phyloP scores from a whole-genome alignment of 805 yeast species.

The Scheffersomyces lignosus region DNA sequence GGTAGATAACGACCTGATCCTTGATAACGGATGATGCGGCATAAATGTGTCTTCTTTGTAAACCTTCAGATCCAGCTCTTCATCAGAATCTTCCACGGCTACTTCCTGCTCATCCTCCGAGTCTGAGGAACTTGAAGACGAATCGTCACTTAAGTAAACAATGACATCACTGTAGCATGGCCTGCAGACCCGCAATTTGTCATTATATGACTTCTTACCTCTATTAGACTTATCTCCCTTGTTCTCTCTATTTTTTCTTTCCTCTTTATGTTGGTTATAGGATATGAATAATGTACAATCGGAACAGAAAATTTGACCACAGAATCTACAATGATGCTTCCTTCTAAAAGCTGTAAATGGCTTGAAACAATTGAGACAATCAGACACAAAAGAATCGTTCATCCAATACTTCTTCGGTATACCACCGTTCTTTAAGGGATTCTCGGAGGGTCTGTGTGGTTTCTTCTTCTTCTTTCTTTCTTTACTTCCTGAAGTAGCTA shows the following conservation, averaged over 20 bases:
- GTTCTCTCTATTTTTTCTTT: constrained; percentile 22
- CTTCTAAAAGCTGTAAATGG: constrained; percentile 84
- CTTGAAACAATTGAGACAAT: constrained; percentile 80
- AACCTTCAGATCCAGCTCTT: constrained; percentile 32
- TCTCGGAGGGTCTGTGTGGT: constrained; percentile 33
- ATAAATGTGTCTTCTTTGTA: constrained; percentile 19
- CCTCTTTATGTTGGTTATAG: constrained; percentile 53
- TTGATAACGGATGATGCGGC: constrained; percentile 27
- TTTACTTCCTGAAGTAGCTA: constrained; percentile 11
- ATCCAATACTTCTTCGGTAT: constrained; percentile 87
- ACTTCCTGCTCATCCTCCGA: constrained; percentile 18
- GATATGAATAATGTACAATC: constrained; percentile 70
- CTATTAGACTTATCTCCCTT: constrained; percentile 7
- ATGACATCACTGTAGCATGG: constrained; percentile 76
- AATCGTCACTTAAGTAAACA: constrained; percentile 66
- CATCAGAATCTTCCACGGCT: constrained; percentile 15
- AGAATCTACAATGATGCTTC: constrained; percentile 91
- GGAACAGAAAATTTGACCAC: constrained; percentile 94
- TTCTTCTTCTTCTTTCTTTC: constrained; percentile 26
- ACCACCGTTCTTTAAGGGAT: constrained; percentile 49
- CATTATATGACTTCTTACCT: constrained; percentile 53
- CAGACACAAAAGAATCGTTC: constrained; percentile 89
- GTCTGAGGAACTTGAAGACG: constrained; percentile 31
- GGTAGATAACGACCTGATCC: constrained; percentile 28
- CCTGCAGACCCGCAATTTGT: constrained; percentile 74